Conservation (phyloP, 148 eudicot species). For the Euryodendron excelsum region DNA sequence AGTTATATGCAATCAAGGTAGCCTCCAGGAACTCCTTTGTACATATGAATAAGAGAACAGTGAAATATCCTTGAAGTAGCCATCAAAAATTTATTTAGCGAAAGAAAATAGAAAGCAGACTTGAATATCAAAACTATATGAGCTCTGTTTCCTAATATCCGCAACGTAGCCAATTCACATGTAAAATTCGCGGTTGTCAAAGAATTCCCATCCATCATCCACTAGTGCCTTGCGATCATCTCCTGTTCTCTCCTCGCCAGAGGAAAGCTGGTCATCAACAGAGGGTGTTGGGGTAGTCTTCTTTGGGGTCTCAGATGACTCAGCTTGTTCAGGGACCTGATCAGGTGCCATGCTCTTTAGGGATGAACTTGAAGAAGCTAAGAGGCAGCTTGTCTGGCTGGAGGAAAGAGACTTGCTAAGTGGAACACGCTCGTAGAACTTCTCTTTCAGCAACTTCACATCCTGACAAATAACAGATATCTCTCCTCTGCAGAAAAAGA, state of each 20-base stretch:
- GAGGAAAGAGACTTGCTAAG: slow-evolving; percentile 53
- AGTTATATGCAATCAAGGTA: not conserved
- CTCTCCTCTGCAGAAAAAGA: slow-evolving; percentile 86
- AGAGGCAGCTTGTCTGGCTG: slow-evolving; percentile 45
- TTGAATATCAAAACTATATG: too few species aligned
- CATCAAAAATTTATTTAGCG: not conserved
- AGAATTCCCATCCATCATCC: slow-evolving; percentile 79
- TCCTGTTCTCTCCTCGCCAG: slow-evolving; percentile 26
- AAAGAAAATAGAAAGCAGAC: not conserved
- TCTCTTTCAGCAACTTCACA: slow-evolving; percentile 65
- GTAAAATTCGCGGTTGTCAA: slow-evolving; percentile 28
- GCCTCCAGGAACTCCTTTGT: not conserved
- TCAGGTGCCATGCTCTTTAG: slow-evolving; percentile 33
- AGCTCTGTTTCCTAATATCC: too few species aligned
- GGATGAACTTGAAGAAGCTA: slow-evolving; percentile 64
- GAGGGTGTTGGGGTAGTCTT: too few species aligned
- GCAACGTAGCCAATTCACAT: not conserved
- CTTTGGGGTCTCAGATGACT: too few species aligned
- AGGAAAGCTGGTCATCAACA: slow-evolving; percentile 20
- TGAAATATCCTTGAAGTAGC: not conserved
- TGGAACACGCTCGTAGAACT: slow-evolving; percentile 50
- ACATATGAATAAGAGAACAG: not conserved
- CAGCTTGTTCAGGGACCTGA: slow-evolving; percentile 25
- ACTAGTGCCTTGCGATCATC: slow-evolving; percentile 22
- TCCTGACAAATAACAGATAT: slow-evolving; percentile 76